phyloP scores from a whole-genome alignment of 1,284 basidiomycete species.

The Ceratobasidium sp. region DNA sequence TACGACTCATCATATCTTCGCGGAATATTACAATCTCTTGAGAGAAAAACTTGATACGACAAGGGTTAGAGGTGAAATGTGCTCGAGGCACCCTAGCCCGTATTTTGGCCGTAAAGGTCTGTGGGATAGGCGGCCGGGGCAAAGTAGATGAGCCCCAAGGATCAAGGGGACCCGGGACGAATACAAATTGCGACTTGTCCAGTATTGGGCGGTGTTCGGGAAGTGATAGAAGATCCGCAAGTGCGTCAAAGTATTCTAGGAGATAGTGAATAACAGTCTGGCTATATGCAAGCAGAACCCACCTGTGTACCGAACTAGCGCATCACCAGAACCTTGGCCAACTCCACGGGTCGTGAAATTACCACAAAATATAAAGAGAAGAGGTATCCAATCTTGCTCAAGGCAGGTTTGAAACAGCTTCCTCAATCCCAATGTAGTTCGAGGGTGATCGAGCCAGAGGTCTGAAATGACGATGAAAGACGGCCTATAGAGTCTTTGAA shows the following conservation, averaged over 20 bases:
- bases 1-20: constrained; percentile 92
- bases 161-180: constrained; percentile 94
- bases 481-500: constrained; percentile 62
- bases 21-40: constrained; percentile 96
- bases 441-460: constrained; percentile 91
- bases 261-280: neutral
- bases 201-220: constrained; percentile 75
- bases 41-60: constrained; percentile 93
- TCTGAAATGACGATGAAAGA: constrained; percentile 96
- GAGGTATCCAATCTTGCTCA: constrained; percentile 85
- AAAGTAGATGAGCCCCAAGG: constrained; percentile 80
- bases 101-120: constrained; percentile 75
- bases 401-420: constrained; percentile 93
- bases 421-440: constrained; percentile 80
- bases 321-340: constrained; percentile 77
- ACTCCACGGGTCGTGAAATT: constrained; percentile 91
- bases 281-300: constrained; percentile 41
- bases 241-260: constrained; percentile 83
- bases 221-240: constrained; percentile 84
- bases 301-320: constrained; percentile 88
- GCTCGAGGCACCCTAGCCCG: constrained; percentile 77
- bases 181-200: constrained; percentile 85
- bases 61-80: constrained; percentile 91
- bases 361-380: constrained; percentile 91
- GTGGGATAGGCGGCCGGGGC: constrained; percentile 82